Conservation (phyloP, 768 basidiomycete species). For the Collybia mongolica region DNA sequence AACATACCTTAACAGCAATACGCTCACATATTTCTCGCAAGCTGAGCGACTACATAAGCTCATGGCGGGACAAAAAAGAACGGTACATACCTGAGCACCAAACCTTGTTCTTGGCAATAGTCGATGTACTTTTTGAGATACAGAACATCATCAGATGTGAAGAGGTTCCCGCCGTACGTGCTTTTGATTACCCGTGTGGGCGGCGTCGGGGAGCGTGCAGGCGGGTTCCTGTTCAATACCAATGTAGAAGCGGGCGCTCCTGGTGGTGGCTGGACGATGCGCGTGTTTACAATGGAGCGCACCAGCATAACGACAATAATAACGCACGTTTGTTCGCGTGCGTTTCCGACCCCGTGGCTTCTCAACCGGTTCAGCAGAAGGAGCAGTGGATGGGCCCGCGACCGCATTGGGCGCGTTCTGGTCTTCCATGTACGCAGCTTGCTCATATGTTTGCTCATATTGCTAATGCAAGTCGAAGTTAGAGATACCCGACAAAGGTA, state of each 20-base stretch:
- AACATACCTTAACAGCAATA: conserved; percentile 73
- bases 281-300: conserved; percentile 1
- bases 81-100: conserved; percentile 66
- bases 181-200: conserved; percentile 84
- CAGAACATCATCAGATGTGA: conserved; percentile 78
- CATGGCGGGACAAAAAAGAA: neutral
- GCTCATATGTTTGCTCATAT: conserved; percentile 60
- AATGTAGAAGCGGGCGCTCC: conserved; percentile 66
- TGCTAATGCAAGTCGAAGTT: conserved; percentile 14
- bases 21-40: conserved; percentile 86
- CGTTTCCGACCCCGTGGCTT: conserved; percentile 70
- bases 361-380: conserved; percentile 31
- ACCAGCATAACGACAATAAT: conserved; percentile 2
- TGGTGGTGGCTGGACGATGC: conserved; percentile 46
- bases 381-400: conserved; percentile 36
- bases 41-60: conserved; percentile 24
- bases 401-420: conserved; percentile 34
- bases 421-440: conserved; percentile 56
- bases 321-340: conserved; percentile 48
- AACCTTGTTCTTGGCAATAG: conserved; percentile 85
- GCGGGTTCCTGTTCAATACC: conserved; percentile 65
- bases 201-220: conserved; percentile 80
- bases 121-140: conserved; percentile 90
- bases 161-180: conserved; percentile 86
- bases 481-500: too few relatives aligned